Percentiles rank a stretch among this genome's conserved stretches.
These are phyloP conservation scores for Apiospora marii DNA, from an alignment of 2,329 filamentous ascomycete genomes.

Conservation along the genomic window DNA sequence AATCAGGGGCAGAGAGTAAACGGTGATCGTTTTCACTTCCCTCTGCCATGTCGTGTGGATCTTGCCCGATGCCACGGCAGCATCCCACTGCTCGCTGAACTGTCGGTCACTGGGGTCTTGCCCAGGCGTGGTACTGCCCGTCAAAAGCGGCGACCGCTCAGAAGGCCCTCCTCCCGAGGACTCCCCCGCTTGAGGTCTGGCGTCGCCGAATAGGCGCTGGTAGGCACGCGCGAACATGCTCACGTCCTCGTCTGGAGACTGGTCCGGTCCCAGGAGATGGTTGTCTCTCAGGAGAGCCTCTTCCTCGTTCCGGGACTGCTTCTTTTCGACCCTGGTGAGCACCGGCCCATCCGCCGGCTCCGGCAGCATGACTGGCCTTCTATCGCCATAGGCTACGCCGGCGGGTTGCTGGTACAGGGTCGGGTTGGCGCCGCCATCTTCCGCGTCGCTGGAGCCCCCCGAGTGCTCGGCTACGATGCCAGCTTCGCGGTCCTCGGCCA, in stretches of 20 bases:
- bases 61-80: slow-evolving; percentile 79
- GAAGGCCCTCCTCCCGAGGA: slow-evolving; percentile 46
- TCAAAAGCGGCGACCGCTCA: slow-evolving; percentile 48
- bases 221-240: slow-evolving; percentile 50
- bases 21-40: slow-evolving; percentile 81
- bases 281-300: slow-evolving; percentile 70
- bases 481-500: slow-evolving; percentile 55
- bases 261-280: slow-evolving; percentile 70
- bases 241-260: slow-evolving; percentile 45
- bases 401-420: slow-evolving; percentile 78
- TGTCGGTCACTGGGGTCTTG: slow-evolving; percentile 60
- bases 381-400: slow-evolving; percentile 76
- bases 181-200: slow-evolving; percentile 53
- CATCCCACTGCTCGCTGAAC: slow-evolving; percentile 81
- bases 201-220: slow-evolving; percentile 58
- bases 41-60: slow-evolving; percentile 92
- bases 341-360: slow-evolving; percentile 54
- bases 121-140: slow-evolving; percentile 53
- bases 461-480: slow-evolving; percentile 22
- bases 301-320: slow-evolving; percentile 65
- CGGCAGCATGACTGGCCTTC: slow-evolving; percentile 73
- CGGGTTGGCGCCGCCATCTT: slow-evolving; percentile 50
- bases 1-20: slow-evolving; percentile 75
- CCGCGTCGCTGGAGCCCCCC: slow-evolving; percentile 40
- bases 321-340: slow-evolving; percentile 63